Conservation (phyloP, 345 rosid species). For the Euphorbia peplus region DNA sequence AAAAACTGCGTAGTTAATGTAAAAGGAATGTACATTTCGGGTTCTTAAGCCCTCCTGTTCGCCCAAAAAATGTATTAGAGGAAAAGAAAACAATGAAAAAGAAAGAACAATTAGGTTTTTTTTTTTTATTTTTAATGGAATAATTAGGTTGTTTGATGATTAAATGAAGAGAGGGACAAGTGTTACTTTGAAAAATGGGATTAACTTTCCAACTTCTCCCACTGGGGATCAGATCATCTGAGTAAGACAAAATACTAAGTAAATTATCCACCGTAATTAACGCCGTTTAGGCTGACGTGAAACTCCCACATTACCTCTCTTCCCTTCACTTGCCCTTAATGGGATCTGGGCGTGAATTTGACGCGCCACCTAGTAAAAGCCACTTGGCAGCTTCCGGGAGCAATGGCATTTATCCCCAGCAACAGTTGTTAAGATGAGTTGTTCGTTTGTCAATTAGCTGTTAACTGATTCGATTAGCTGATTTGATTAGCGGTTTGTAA, state of each 20-base stretch:
- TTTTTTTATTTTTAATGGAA: no score
- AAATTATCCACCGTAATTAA: conserved; percentile 60
- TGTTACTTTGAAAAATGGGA: conserved; percentile 41
- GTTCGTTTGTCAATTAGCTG: conserved; percentile 7
- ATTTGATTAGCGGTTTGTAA: no score
- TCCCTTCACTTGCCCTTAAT: no score
- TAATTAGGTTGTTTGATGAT: no score
- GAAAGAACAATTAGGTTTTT: no score
- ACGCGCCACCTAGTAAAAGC: background rate
- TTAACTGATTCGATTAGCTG: no score
- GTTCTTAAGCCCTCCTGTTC: no score
- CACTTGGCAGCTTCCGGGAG: conserved; percentile 2
- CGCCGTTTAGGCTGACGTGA: conserved; percentile 64
- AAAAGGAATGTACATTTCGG: no score
- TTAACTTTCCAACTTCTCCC: conserved; percentile 35
- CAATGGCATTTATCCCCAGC: conserved; percentile 9
- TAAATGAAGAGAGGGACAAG: background rate
- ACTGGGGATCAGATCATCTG: conserved; percentile 15
- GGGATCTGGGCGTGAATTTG: background rate
- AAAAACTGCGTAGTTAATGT: no score
- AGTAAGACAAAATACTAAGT: conserved; percentile 31
- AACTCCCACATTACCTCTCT: conserved; percentile 8
- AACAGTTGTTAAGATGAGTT: no score
- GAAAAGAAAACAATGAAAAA: no score
- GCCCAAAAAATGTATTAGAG: no score